phyloP scores from a whole-genome alignment of 495 filamentous ascomycete species.

The Bathelium albidoporum region DNA sequence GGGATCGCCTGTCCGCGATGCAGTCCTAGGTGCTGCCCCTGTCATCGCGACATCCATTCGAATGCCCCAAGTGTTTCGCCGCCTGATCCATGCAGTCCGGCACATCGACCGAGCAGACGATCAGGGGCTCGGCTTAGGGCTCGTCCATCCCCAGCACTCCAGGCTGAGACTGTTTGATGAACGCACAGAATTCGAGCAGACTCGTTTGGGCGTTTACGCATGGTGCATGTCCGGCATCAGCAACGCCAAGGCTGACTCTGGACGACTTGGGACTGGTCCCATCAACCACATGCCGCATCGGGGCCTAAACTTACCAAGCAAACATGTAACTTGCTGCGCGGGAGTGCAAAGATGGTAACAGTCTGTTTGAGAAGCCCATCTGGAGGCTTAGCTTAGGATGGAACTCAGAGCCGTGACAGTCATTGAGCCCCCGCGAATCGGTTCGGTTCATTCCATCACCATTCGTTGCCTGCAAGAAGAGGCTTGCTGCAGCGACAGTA shows the following conservation, averaged over 20 bases:
- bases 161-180: not conserved
- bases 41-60: constrained; percentile 2
- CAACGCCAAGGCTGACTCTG: not conserved
- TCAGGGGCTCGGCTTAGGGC: not conserved
- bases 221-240: not conserved
- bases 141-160: not conserved
- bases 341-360: not conserved
- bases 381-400: not conserved
- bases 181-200: not conserved
- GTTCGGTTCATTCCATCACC: not conserved
- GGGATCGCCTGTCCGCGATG: not conserved
- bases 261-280: not conserved
- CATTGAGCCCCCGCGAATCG: not conserved
- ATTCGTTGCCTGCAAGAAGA: not conserved
- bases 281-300: not conserved
- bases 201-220: not conserved
- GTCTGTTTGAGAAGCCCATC: not conserved
- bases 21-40: not conserved
- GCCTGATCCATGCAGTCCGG: constrained; percentile 1
- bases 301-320: not conserved
- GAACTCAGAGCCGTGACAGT: no score
- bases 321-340: not conserved
- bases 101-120: not conserved
- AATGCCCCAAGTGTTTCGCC: not conserved
- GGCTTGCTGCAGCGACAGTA: not conserved